Conservation (phyloP, 1,284 basidiomycete species). For the Microbotryum scabiosae region DNA sequence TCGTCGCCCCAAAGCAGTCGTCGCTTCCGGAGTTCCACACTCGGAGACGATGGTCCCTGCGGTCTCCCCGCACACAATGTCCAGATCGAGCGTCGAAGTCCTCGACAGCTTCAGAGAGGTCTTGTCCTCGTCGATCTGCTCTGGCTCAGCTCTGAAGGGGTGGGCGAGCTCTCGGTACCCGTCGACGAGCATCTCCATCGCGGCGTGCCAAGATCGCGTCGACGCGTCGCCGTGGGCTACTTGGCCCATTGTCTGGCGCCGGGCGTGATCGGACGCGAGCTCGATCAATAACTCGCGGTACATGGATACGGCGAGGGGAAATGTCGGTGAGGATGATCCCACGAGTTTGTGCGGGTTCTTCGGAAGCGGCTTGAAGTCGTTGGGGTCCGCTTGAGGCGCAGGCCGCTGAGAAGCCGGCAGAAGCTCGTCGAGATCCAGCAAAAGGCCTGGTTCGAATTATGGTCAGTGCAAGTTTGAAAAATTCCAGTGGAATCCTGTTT, state of each 20-base stretch:
- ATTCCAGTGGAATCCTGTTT: too few relatives aligned
- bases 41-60: background rate
- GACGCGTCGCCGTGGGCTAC: slow-evolving; percentile 39
- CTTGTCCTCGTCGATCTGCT: background rate
- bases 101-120: background rate
- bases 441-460: slow-evolving; percentile 4
- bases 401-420: background rate
- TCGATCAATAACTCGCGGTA: slow-evolving; percentile 45
- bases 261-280: slow-evolving; percentile 38
- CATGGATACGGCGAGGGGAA: slow-evolving; percentile 39
- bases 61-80: slow-evolving; percentile 9
- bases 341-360: slow-evolving; percentile 22
- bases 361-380: slow-evolving; percentile 35
- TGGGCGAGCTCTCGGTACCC: slow-evolving; percentile 44
- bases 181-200: slow-evolving; percentile 50
- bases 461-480: too few relatives aligned
- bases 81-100: slow-evolving; percentile 21
- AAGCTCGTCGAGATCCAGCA: slow-evolving; percentile 24
- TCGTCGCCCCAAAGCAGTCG: background rate
- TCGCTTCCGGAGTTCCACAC: too few relatives aligned
- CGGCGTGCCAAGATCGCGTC: slow-evolving; percentile 48
- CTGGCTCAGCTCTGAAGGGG: slow-evolving; percentile 1
- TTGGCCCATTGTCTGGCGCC: slow-evolving; percentile 43
- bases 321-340: slow-evolving; percentile 34
- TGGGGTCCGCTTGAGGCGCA: slow-evolving; percentile 30